Base-by-base conservation (phyloP, 805 yeast genomes). In the Cyberlindnera nakhonratchasimensis region DNA sequence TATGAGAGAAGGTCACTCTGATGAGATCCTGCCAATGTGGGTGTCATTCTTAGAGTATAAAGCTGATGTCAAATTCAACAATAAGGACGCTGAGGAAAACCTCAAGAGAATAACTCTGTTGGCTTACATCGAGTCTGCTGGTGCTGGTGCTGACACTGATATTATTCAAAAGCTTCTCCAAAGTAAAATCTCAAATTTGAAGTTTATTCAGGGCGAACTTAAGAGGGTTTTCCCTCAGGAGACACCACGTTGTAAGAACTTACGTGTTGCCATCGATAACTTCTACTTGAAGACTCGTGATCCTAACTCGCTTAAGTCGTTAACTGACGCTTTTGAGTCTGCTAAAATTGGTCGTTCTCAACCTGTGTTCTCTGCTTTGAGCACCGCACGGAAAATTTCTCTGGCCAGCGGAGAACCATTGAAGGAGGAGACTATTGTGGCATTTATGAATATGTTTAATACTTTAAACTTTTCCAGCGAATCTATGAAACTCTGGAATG, bases 401-500 rank as follows among this genome's bases (percentile, higher is more conserved):
- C 46, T 48, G 11, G 38, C 51, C 8, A 64, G 62, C 37, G 60
- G 62, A 2, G 57, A 47, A 12, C 59, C 67, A 6, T 55, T 79
- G 17, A 58, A 61, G 5, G 75, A 72, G 49, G 56, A 55, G 7
- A 69, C 78, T 0, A 57, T 72, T 37, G 59, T 64, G 36, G 61
- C 64, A 25, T 55, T 74, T 41, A 75, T 80, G 81, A 58, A 66
- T 25, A 69, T 69, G 29, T 77, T 63, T 54, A 66, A 66, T 42
- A 63, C 59, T 2, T 53, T 65, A 30, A 66, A 66, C 30, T 46
- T 51, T 21, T 62, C 66, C 14, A 58, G 59, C 13, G 63, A 61
- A 28, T 71, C 73, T 2, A 63, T 72, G 43, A 61, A 62, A 10
- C 57, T 77, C 2, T 82, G 86, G 77, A 75, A 73, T 45, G 65